Evolutionary conservation across 2,329 filamentous ascomycete genomes (phyloP).

Genomic region (Paraconiothyrium sp.): DNA sequence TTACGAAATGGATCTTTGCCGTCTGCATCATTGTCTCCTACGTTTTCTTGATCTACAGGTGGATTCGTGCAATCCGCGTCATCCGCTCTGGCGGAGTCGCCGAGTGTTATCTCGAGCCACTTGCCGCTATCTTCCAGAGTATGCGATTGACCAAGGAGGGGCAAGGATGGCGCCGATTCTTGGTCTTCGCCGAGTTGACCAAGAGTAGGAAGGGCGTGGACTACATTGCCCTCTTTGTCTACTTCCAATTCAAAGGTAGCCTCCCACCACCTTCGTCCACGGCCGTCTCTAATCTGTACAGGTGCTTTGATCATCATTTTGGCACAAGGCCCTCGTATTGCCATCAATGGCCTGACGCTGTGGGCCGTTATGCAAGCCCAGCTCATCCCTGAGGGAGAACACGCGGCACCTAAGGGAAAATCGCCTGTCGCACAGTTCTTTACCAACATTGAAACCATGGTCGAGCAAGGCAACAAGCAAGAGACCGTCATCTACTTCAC

Average conservation of each 20-base stretch:
- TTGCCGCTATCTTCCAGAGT: constrained; percentile 86
- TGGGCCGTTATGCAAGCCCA: constrained; percentile 83
- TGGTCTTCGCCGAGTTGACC: constrained; percentile 91
- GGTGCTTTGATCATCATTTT: constrained; percentile 89
- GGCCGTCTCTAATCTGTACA: constrained; percentile 50
- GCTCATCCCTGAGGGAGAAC: constrained; percentile 69
- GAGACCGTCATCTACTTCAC: constrained; percentile 85
- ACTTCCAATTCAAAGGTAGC: constrained; percentile 77
- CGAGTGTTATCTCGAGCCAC: constrained; percentile 87
- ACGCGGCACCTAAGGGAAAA: constrained; percentile 65
- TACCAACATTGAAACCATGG: constrained; percentile 78
- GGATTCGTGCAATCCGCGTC: constrained; percentile 79
- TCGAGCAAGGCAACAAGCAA: constrained; percentile 72
- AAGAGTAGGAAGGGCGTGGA: constrained; percentile 91
- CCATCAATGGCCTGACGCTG: constrained; percentile 87
- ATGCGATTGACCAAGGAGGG: constrained; percentile 74
- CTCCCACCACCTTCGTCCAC: constrained; percentile 12
- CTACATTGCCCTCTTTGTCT: constrained; percentile 89
- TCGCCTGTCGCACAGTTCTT: constrained; percentile 80
- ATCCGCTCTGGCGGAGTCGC: constrained; percentile 87
- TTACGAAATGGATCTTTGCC: constrained; percentile 95
- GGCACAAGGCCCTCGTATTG: constrained; percentile 91
- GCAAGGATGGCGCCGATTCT: constrained; percentile 85
- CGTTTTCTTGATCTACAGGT: constrained; percentile 81
- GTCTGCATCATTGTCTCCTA: constrained; percentile 92